Base-by-base conservation (phyloP, 805 yeast genomes). In the Cyberlindnera xishuangbannaensis region DNA sequence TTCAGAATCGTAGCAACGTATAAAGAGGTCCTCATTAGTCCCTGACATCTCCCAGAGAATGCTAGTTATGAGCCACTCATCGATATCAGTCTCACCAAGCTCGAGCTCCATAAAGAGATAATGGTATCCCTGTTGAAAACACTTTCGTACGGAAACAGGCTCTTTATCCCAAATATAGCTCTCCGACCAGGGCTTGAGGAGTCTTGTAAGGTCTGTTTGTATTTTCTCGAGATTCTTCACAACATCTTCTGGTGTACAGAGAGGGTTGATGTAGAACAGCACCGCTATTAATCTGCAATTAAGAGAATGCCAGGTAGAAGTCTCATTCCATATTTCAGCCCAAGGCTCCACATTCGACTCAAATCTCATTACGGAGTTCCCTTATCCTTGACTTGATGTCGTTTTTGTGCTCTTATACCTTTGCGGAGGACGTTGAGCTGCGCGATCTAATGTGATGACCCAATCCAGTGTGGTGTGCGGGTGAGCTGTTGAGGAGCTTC, bases 1-100 rank as follows among this genome's bases (percentile, higher is more conserved):
- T 28, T 73, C 80, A 2, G 67, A 63, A 45, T 77, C 84, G 38
- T 61, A 58, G 2, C 62, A 40, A 25, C 65, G 71, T 5, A 73
- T 60, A 45, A 58, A 71, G 3, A 72, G 33, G 35, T 64, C 67
- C 31, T 43, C 56, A 34, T 43, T 40, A 2, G 55, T 41, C 16
- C 21, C 42, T 5, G 69, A 57, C 33, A 71, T 57, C 4, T 60
- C 51, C 37, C 53, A 56, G 6, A 76, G 45, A 1, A 75, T 31
- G 6, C 58, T 50, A 1, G 67, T 50, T 5, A 74, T 40, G 6
- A 77, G 47, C 54, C 67, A 56, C 36, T 68, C 70, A 44, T 76
- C 81, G 10, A 55, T 58, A 15, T 57, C 36, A 11, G 58, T 50
- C 20, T 65, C 69, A 15, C 71, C 76, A 36, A 64, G 67, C 2